Base-by-base conservation (phyloP, 805 yeast genomes). In the Yarrowia osloensis region DNA sequence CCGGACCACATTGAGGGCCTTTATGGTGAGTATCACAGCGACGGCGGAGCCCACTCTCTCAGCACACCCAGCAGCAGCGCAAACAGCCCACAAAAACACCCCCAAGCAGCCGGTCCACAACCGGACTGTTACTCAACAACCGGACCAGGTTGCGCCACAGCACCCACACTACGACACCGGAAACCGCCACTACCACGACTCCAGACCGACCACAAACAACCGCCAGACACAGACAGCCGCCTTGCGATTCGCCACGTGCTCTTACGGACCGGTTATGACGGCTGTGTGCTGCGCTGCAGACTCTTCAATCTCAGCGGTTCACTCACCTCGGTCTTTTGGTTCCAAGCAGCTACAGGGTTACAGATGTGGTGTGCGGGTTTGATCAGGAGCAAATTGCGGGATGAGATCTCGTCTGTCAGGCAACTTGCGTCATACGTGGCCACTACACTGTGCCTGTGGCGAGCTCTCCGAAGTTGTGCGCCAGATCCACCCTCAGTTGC, bases 1-100 rank as follows among this genome's bases (percentile, higher is more conserved):
- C 19, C 35, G 63, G 63, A 55, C 63, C 63, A 57, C 63, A 57
- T 57, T 40, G 63, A 57, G 63, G 63, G 63, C 63, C 63, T 57
- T 39, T 57, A 57, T 57, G 63, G 63, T 57, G 63, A 57, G 63
- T 57, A 57, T 57, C 21, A 13, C 11, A 24, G 62, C 15, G 62
- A 55, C 26, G 47, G 47, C 29, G 19, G 12, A 22, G 47, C 22
- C 17, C 28, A 54, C 44, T 7, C 8, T 12, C 40, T 33, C 19
- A n/a, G 22, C 21, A 22, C 19, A 4, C 22, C 5, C 31, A 35
- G 9, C 54, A 50, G 39, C 57, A 33, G 19, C 40, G 26, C 15
- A 21, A 31, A 15, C 40, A 7, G 21, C 40, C 26, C 21, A 7
- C 17, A 21, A 37, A 54, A 37, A 2, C n/a, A 9, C 22, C 21